Base-by-base conservation (phyloP, 202 grass and related monocot genomes). In the Eragrostis tef region DNA sequence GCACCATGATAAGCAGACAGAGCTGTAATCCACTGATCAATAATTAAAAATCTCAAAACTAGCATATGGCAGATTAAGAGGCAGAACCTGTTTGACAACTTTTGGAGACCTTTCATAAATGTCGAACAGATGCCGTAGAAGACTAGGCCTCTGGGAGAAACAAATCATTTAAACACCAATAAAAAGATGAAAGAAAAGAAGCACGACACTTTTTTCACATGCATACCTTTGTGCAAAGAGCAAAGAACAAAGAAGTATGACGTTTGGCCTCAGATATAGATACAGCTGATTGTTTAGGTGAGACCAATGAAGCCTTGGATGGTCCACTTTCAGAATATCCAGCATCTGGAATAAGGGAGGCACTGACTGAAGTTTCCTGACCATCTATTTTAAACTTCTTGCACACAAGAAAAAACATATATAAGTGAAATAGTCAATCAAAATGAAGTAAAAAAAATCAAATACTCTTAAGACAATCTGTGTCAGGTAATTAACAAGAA, bases 211-310 rank as follows among this genome's bases (percentile, higher is more conserved):
- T 44, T 71, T 70, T 79, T 84, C 26, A 65, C 41, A 71, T 48
- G 48, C 34, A 77, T 91, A 94, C 94, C 94, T 93, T 99, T 46
- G 82, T 91, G 74, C 96, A 99, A 79, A 99, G 96, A 84, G 96
- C 92, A 75, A 99, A 99, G 81, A 96, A 96, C 70, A 99, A 89
- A 69, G 93, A 96, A 67, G 80, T 92, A 69, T 82, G 83, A 14
- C 80, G 70, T 70, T 96, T 94, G 74, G 87, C 90, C 71, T 93
- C 82, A 5, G 88, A 91, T 50, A 85, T 56, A 75, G 93, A 92
- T 64, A 86, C 16, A 50, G 53, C 11, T 48, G 90, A 77, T 63
- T 69, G 75, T 68, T 81, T 94, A 29, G 53, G 39, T 80, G 85
- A 86, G 81, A 77, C 46, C 57, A 81, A 81, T 73, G 72, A 56